Conservation (phyloP, 768 basidiomycete species). For the Russula olivacea region DNA sequence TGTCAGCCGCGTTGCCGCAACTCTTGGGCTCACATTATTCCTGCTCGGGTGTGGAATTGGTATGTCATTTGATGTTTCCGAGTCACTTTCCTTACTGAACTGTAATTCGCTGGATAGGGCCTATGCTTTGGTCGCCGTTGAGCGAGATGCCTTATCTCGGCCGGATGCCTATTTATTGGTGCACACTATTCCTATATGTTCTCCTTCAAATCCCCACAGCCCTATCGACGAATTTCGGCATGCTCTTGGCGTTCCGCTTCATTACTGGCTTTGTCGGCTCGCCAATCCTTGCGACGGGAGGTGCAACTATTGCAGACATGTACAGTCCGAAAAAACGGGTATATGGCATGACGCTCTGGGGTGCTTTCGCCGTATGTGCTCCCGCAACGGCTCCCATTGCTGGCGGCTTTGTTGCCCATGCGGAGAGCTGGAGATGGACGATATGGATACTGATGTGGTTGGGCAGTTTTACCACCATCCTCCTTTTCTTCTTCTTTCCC, state of each 20-base stretch:
- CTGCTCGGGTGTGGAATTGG: constrained; percentile 28
- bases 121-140: constrained; percentile 30
- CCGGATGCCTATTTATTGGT: constrained; percentile 33
- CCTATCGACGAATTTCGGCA: constrained; percentile 30
- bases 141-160: constrained; percentile 34
- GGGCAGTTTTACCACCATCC: constrained; percentile 27
- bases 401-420: constrained; percentile 34
- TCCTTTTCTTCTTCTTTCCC: constrained; percentile 32
- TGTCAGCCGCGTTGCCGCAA: constrained; percentile 29
- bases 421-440: constrained; percentile 34
- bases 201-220: constrained; percentile 34
- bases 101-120: constrained; percentile 22
- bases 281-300: constrained; percentile 34
- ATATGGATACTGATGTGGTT: constrained; percentile 34
- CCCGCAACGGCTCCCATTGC: constrained; percentile 34
- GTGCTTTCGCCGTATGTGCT: constrained; percentile 28
- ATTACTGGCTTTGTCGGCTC: constrained; percentile 35
- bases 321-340: constrained; percentile 27
- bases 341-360: constrained; percentile 29
- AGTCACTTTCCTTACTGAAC: constrained; percentile 8
- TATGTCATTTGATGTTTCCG: neutral
- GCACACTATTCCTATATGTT: constrained; percentile 32
- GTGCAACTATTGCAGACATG: constrained; percentile 29
- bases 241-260: constrained; percentile 35
- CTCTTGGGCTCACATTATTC: constrained; percentile 32